Percentiles rank a stretch among this genome's conserved stretches.
Conservation (phyloP, 2,329 filamentous ascomycete species). For the Metarhizium humberi region DNA sequence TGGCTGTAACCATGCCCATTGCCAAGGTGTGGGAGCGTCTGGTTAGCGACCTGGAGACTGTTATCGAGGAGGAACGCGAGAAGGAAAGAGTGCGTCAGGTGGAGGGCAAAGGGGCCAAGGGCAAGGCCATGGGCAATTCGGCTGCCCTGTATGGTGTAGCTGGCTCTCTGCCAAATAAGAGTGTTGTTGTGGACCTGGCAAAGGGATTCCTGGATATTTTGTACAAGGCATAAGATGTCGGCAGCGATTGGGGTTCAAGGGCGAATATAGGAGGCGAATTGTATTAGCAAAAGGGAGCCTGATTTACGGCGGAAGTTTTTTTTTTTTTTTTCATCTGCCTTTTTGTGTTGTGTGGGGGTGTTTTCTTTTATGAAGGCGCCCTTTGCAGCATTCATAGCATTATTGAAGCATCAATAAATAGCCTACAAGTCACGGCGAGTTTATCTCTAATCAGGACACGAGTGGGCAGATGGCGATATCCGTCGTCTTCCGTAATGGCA, state of each 20-base stretch:
- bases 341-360: no score
- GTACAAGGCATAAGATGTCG: constrained; percentile 64
- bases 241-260: neutral
- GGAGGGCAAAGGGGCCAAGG: constrained; percentile 57
- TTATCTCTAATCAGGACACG: neutral
- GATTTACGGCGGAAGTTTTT: neutral
- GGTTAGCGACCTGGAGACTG: constrained; percentile 59
- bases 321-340: neutral
- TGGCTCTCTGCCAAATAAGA: constrained; percentile 90
- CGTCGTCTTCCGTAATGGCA: neutral
- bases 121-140: constrained; percentile 65
- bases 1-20: constrained; percentile 86
- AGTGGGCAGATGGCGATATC: neutral
- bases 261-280: neutral
- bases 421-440: neutral
- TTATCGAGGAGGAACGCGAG: constrained; percentile 65
- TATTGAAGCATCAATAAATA: neutral
- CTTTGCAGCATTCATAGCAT: neutral
- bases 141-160: constrained; percentile 92
- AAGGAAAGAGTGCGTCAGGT: constrained; percentile 65
- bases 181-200: constrained; percentile 82
- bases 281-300: neutral
- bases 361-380: neutral
- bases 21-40: constrained; percentile 73
- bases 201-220: constrained; percentile 85